Evolutionary conservation across 2,329 filamentous ascomycete genomes (phyloP).

Genomic region (Graphilbum sp.): DNA sequence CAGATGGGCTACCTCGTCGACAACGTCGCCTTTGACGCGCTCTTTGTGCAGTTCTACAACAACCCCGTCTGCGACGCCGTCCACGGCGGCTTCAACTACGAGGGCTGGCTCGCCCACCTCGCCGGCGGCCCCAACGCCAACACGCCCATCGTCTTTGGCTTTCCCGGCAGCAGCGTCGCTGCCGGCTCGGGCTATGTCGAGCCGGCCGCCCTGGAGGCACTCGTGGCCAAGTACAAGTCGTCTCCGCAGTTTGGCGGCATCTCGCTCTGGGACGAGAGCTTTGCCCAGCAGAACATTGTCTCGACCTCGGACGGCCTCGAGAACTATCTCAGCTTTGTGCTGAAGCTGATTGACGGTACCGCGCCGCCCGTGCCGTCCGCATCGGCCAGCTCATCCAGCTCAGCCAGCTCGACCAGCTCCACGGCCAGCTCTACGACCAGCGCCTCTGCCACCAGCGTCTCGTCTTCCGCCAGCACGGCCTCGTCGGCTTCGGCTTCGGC

Average conservation of each 20-base stretch:
- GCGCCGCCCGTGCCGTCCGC: constrained; percentile 3
- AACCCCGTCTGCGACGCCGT: constrained; percentile 22
- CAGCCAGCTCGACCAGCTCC: constrained; percentile 1
- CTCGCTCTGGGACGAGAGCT: constrained; percentile 19
- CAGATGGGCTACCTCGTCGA: constrained; percentile 26
- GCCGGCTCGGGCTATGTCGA: constrained; percentile 14
- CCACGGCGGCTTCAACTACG: constrained; percentile 20
- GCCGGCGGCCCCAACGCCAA: constrained; percentile 15
- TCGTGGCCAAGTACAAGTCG: constrained; percentile 13
- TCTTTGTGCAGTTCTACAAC: constrained; percentile 33
- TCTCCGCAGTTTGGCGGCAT: constrained; percentile 16
- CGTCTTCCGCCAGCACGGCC: not conserved
- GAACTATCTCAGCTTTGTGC: constrained; percentile 9
- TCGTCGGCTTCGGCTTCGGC: not conserved
- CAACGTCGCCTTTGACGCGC: constrained; percentile 20
- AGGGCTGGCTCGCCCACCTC: constrained; percentile 18
- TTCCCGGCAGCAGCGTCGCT: constrained; percentile 15
- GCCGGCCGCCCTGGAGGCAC: constrained; percentile 6
- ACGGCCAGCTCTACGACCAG: constrained; percentile 16
- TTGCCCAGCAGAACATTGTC: constrained; percentile 7
- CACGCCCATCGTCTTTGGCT: constrained; percentile 22
- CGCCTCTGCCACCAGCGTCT: constrained; percentile 11
- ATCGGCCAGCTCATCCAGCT: not conserved
- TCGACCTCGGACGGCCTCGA: constrained; percentile 8
- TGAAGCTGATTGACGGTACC: constrained; percentile 4